Evolutionary conservation across 1,284 basidiomycete genomes (phyloP), one percentile per base, ranked within the genome.

Genomic region (Apiotrichum sp.): DNA sequence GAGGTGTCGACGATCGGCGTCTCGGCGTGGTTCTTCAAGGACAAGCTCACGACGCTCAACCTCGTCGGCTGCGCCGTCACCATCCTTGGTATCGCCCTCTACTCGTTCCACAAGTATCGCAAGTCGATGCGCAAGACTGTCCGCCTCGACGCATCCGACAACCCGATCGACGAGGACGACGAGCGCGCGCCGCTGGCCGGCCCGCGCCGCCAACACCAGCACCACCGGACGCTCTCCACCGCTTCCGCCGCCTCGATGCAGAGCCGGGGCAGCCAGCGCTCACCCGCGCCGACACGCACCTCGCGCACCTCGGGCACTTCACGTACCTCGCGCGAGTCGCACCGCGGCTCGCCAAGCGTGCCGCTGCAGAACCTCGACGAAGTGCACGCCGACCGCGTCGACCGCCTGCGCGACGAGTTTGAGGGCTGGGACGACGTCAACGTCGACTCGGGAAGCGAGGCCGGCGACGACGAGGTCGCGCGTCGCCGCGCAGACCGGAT

Each of bases 1-100:
- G 95, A 98, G 76, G 92, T 98, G 44, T 84, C 91, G 31, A 98
- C 95, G 4, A 97, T 98, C 73, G 85, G 87, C 16, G 82, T 93
- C 50, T 89, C 93, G 16, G 86, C 90, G 0, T 89, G 89, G 84
- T 82, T 93, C 56, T 98, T 97, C 73, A 90, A 89, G 45, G 95
- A 98, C 77, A 81, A 87, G 68, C 80, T 98, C 57, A 96, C 92
- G 4, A 86, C 87, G 44, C 81, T 98, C 60, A 98, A 98, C 71
- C 84, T 95, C 61, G 84, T 86, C 50, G 95, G 95, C 46, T 86
- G 93, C 38, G 84, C 80, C 31, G 87, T 98, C 63, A 95, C 93
- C 10, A 80, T 93, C 57, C 83, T 83, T 63, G 89, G 90, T 39
- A 93, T 93, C 69, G 83, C 77, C 0, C 78, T 91, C 31, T 93